phyloP scores from a whole-genome alignment of 495 filamentous ascomycete species.

The Cenococcum geophilum region DNA sequence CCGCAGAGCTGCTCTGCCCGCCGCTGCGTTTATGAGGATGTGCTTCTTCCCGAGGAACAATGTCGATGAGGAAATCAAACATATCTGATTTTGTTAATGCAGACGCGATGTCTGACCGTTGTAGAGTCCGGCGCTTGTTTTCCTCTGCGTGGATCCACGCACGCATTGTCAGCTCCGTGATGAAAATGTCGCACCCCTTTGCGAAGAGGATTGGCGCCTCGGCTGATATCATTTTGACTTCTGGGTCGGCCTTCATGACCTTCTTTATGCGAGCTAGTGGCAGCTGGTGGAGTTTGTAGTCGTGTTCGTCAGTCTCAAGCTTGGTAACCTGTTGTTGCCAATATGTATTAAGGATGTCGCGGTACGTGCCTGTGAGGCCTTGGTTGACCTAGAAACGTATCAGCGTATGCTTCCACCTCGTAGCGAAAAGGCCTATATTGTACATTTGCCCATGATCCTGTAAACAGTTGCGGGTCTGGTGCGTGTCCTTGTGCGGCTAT shows the following conservation, averaged over 20 bases:
- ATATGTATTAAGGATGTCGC: conserved; percentile 95
- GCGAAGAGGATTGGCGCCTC: conserved; percentile 97
- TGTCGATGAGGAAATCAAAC: conserved; percentile 99
- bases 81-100: conserved; percentile 96
- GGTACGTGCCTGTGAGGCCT: conserved; percentile 85
- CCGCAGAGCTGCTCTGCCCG: conserved; percentile 52
- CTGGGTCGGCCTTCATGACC: conserved; percentile 98
- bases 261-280: conserved; percentile 97
- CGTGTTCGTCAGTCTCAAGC: conserved; percentile 88
- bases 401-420: conserved; percentile 7
- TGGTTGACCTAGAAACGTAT: conserved; percentile 68
- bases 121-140: conserved; percentile 93
- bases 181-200: conserved; percentile 99
- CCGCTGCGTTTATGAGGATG: conserved; percentile 61
- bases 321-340: conserved; percentile 97
- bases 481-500: conserved; percentile 65
- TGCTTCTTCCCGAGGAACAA: conserved; percentile 93
- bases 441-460: conserved; percentile 93
- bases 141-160: conserved; percentile 99
- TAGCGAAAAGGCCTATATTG: conserved; percentile 6
- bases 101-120: conserved; percentile 92
- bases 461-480: conserved; percentile 80
- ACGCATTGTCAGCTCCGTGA: conserved; percentile 97
- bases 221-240: conserved; percentile 99
- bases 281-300: conserved; percentile 95